Conservation (phyloP, 495 filamentous ascomycete genomes). For the Talaromyces liani region DNA sequence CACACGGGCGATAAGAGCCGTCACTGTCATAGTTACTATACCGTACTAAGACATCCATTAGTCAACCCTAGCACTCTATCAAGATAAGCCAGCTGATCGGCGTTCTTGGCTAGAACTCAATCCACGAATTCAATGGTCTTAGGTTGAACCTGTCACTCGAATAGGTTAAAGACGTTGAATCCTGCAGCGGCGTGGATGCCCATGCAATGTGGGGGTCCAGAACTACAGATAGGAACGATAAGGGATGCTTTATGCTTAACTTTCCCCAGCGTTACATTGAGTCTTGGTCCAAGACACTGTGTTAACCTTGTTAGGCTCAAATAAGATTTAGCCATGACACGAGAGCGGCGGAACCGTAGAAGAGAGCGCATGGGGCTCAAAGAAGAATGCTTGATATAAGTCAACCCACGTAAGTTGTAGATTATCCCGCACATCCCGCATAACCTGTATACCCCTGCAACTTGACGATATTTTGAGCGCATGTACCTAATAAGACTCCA, state of each 20-base stretch:
- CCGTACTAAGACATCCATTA: neutral
- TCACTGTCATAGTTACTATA: neutral
- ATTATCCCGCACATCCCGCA: neutral
- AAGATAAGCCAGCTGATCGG: slow-evolving; percentile 10
- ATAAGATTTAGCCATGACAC: neutral
- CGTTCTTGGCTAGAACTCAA: slow-evolving; percentile 7
- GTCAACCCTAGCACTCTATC: slow-evolving; percentile 8
- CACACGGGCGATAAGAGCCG: neutral
- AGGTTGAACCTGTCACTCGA: neutral
- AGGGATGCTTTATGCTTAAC: neutral
- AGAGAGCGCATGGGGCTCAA: neutral
- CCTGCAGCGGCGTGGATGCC: neutral
- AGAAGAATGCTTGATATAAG: neutral
- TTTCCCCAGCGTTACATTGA: neutral
- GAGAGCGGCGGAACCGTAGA: no score
- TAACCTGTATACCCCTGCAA: neutral
- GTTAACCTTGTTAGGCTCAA: neutral
- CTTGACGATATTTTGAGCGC: neutral
- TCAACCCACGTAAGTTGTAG: neutral
- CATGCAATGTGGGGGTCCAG: neutral
- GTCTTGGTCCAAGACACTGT: neutral
- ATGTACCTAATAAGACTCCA: no score
- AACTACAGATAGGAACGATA: neutral
- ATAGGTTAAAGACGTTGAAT: neutral
- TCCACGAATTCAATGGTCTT: neutral